Percentiles rank a stretch among this genome's conserved stretches.
Conservation (phyloP, 75 land plant species). For the Cryptomeria japonica region DNA sequence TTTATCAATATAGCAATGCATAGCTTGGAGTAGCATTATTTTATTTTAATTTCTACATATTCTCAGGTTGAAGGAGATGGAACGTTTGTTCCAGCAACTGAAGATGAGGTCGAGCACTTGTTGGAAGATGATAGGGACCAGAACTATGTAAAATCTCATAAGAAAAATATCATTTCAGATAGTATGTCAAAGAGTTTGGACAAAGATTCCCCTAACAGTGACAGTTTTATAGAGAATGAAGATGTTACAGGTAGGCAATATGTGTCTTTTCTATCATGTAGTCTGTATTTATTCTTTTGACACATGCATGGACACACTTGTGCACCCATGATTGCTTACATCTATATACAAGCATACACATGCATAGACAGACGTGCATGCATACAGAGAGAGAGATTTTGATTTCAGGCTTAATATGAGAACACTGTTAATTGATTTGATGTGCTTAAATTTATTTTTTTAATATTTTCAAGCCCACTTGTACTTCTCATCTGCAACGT, state of each 20-base stretch:
- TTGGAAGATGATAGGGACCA: neutral
- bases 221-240: neutral
- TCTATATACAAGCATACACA: neutral
- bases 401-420: neutral
- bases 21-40: neutral
- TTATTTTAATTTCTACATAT: neutral
- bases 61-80: conserved; percentile 1
- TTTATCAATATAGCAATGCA: neutral
- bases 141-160: neutral
- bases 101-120: conserved; percentile 13
- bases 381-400: neutral
- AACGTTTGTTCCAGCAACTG: conserved; percentile 7
- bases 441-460: neutral
- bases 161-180: neutral
- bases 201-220: conserved; percentile 5
- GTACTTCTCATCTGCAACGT: neutral
- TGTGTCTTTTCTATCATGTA: neutral
- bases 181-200: neutral
- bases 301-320: too few relatives aligned
- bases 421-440: neutral
- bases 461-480: neutral
- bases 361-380: neutral
- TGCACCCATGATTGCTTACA: too few relatives aligned
- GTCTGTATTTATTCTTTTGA: conserved; percentile 1
- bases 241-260: conserved; percentile 7